Evolutionary conservation across 2,329 filamentous ascomycete genomes (phyloP).

Genomic region (Monosporascus sp.): DNA sequence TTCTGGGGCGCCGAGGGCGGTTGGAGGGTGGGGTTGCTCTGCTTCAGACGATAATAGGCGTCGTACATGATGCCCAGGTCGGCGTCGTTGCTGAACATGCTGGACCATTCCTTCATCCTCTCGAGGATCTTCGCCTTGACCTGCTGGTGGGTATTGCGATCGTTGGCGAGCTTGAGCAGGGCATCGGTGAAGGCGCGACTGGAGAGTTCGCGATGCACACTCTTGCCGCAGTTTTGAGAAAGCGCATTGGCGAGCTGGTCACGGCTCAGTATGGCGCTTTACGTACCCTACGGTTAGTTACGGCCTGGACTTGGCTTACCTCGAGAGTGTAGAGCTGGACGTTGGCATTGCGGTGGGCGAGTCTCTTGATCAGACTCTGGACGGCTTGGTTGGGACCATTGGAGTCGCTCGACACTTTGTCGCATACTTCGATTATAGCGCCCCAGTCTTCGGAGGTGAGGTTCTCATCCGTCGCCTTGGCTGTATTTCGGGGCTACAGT

Average conservation of each 20-base stretch:
- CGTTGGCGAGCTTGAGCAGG: slow-evolving; percentile 81
- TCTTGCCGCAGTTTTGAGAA: slow-evolving; percentile 83
- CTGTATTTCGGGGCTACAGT: slow-evolving; percentile 28
- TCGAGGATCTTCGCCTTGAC: slow-evolving; percentile 97
- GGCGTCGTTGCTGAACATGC: slow-evolving; percentile 85
- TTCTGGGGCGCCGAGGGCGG: slow-evolving; percentile 91
- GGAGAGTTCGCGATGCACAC: slow-evolving; percentile 83
- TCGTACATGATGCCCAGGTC: slow-evolving; percentile 98
- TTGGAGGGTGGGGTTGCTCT: slow-evolving; percentile 79
- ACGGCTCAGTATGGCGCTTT: slow-evolving; percentile 1
- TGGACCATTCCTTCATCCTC: slow-evolving; percentile 92
- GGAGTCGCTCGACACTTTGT: slow-evolving; percentile 48
- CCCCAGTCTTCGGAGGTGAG: slow-evolving; percentile 75
- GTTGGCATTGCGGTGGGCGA: slow-evolving; percentile 91
- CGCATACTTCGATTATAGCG: slow-evolving; percentile 59
- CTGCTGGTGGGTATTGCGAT: slow-evolving; percentile 91
- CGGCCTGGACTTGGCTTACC: slow-evolving; percentile 36
- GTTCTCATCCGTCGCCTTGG: slow-evolving; percentile 92
- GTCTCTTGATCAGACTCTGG: slow-evolving; percentile 82
- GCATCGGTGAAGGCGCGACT: slow-evolving; percentile 93
- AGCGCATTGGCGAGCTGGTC: slow-evolving; percentile 77
- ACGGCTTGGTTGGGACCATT: slow-evolving; percentile 76
- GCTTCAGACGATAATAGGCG: slow-evolving; percentile 82
- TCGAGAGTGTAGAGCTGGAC: slow-evolving; percentile 93
- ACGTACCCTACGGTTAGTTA: no score